Percentiles rank a stretch among this genome's conserved stretches.
phyloP scores from a whole-genome alignment of 371 early-diverging fungal genomes.

The Lichtheimia ornata region DNA sequence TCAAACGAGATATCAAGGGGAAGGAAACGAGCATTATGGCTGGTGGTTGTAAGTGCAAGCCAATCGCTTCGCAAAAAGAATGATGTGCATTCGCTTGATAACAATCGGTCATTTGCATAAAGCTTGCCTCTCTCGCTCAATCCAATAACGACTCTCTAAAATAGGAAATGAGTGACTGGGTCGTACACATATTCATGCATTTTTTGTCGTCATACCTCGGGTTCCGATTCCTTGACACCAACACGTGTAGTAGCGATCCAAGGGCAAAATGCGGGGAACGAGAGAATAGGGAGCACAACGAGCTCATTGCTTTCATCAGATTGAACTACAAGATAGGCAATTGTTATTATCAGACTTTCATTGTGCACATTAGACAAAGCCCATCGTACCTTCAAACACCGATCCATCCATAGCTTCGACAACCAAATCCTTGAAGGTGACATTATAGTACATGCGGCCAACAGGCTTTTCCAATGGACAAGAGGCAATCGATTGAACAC shows the following conservation, averaged over 20 bases:
- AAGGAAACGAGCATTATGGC: conserved; percentile 82
- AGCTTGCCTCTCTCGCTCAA: conserved; percentile 82
- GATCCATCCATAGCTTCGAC: conserved; percentile 49
- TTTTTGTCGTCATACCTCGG: background rate
- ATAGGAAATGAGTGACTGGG: no score
- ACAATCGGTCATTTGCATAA: conserved; percentile 66
- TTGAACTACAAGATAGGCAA: no score
- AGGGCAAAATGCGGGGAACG: conserved; percentile 63
- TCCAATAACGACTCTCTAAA: conserved; percentile 62
- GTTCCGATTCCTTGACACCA: conserved; percentile 20
- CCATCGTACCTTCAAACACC: conserved; percentile 32
- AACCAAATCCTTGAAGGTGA: conserved; percentile 36
- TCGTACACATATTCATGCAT: no score
- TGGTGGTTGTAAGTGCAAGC: conserved; percentile 83
- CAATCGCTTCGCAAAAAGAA: conserved; percentile 83
- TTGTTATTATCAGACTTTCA: background rate
- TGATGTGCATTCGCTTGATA: conserved; percentile 83
- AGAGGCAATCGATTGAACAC: conserved; percentile 7
- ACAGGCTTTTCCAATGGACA: conserved; percentile 17
- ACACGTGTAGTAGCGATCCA: conserved; percentile 69
- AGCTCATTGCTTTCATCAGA: background rate
- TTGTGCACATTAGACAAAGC: background rate
- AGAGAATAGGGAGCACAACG: background rate
- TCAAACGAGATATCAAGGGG: conserved; percentile 41
- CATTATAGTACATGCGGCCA: conserved; percentile 35